Evolutionary conservation across 1,284 basidiomycete species (phyloP).

Genomic region (Singerocomus inundabilis): DNA sequence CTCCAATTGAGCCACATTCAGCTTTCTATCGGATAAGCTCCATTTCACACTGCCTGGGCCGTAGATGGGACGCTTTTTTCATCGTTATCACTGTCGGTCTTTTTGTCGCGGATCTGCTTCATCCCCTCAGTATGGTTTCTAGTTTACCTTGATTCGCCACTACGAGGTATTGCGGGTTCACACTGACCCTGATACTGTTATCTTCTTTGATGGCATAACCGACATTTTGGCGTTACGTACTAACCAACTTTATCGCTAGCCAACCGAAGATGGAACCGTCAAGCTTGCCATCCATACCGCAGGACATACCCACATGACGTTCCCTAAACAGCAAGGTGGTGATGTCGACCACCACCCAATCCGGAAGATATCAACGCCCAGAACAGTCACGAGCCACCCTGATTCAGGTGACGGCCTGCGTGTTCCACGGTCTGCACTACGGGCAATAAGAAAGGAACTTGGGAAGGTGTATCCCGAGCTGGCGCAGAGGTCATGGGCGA

Average conservation of each 20-base stretch:
- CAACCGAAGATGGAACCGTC: conserved; percentile 64
- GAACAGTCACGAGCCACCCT: conserved; percentile 58
- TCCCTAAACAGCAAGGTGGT: conserved; percentile 1
- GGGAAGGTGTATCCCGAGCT: conserved; percentile 70
- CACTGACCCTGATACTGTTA: not conserved
- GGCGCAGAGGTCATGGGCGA: conserved; percentile 60
- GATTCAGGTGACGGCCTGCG: conserved; percentile 45
- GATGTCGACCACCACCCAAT: conserved; percentile 10
- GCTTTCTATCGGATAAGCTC: not conserved
- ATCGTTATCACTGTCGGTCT: not conserved
- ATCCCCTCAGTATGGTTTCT: not conserved
- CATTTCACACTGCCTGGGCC: not conserved
- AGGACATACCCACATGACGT: conserved; percentile 56
- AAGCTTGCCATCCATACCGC: conserved; percentile 73
- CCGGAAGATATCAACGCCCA: conserved; percentile 57
- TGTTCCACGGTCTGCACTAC: conserved; percentile 59
- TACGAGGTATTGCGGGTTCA: not conserved
- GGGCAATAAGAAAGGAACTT: conserved; percentile 52
- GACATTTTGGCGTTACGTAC: not conserved
- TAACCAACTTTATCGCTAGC: conserved; percentile 42
- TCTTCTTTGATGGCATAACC: not conserved
- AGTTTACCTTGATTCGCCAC: not conserved
- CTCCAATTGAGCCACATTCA: not conserved
- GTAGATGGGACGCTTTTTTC: not conserved
- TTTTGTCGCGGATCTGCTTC: not conserved